Evolutionary conservation across 805 yeast species (phyloP), one percentile per base, ranked within the genome.

Genomic region (Ogataea paradorogensis): DNA sequence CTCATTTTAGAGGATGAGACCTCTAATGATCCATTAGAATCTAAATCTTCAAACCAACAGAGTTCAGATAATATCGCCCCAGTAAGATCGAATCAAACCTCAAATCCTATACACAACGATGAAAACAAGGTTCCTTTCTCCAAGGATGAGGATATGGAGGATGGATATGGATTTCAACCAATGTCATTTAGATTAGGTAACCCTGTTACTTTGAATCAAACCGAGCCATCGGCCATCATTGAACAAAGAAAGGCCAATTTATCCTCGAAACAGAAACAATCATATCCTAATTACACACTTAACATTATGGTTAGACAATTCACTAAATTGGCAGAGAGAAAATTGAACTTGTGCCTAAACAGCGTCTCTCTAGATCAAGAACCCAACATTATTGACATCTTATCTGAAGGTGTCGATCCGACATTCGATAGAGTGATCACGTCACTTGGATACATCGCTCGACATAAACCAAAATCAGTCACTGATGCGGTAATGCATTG

Each of bases 401-500:
- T 95, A 11, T 84, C 90, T 0, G 91, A 84, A 55, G 97, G 97
- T 1, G 80, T 77, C 1, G 98, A 93, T 55, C 81, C 84, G 0
- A 77, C 75, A 15, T 91, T 93, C 58, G 99, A 93, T 62, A 78
- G 84, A 53, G 85, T 89, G 37, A 77, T 95, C 15, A 78, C 79
- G 11, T 84, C 96, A 0, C 66, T 93, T 40, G 99, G 99, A 7
- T 86, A 86, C 58, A 86, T 93, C 27, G 95, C 99, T 1, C 74
- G 88, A 41, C 73, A 82, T 18, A 86, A 88, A 50, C 97, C 98
- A 0, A 90, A 88, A 56, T 95, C 96, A 0, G 96, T 93, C 1
- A 89, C 95, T 24, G 99, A 93, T 61, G 88, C 95, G 6, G 95
- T 93, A 44, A 90, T 93, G 98, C 90, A 86, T 58, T 93, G 99